Evolutionary conservation across 306 rosid genomes (phyloP).

Genomic region (Trifolium pratense): DNA sequence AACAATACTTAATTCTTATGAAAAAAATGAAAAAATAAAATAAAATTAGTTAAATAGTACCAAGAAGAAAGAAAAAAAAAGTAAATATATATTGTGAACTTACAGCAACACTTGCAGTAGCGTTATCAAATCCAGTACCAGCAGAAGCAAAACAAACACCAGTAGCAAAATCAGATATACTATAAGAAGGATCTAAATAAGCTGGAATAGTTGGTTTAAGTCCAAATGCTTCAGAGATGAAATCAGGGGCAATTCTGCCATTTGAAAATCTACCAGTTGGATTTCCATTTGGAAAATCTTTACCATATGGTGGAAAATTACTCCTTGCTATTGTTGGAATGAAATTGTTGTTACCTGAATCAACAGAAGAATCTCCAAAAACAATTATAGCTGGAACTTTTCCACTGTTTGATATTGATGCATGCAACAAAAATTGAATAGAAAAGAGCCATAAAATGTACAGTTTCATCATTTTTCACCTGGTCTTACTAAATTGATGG

Average conservation of each 20-base stretch:
- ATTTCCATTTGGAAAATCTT: conserved; percentile 54
- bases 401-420: conserved; percentile 39
- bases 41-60: too few species aligned
- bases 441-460: not conserved
- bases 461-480: not conserved
- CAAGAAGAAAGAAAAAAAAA: too few species aligned
- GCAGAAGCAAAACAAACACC: conserved; percentile 84
- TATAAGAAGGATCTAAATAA: conserved; percentile 59
- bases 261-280: conserved; percentile 67
- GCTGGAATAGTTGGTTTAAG: conserved; percentile 60
- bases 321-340: conserved; percentile 67
- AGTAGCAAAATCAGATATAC: conserved; percentile 57
- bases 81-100: conserved; percentile 12
- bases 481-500: not conserved
- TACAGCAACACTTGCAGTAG: conserved; percentile 62
- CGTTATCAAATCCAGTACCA: conserved; percentile 69
- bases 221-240: conserved; percentile 64
- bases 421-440: conserved; percentile 18
- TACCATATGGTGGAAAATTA: conserved; percentile 69
- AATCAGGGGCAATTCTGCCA: conserved; percentile 61
- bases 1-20: not conserved
- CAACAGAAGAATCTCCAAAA: conserved; percentile 75
- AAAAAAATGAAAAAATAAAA: not conserved
- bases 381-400: conserved; percentile 60
- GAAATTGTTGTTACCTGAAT: conserved; percentile 75